Evolutionary conservation across 2,329 filamentous ascomycete species (phyloP), one percentile per base, ranked within the genome.

Genomic region (Trichoderma brevicompactum): DNA sequence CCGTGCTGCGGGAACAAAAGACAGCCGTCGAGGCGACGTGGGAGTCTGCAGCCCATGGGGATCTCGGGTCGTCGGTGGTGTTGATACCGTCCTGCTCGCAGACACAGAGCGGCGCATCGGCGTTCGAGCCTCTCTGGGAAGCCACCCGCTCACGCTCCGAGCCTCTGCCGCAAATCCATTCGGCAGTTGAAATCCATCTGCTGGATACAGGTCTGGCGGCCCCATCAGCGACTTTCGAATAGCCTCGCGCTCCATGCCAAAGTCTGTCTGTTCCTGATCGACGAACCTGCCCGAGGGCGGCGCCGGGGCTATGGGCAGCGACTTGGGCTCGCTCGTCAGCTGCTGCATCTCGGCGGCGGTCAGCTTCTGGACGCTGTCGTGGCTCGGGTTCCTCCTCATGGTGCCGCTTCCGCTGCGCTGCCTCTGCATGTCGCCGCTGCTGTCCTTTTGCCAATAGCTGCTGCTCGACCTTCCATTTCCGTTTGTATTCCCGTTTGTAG

Each of bases 341-440:
- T 85, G 82, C 61, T 86, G 82, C 72, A 89, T 87, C 70, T 87
- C 84, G 43, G 80, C 82, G 7, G 83, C 83, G 0, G 86, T 87
- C 32, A 89, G 78, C 43, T 84, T 82, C 63, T 83, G 80, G 53
- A 87, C 75, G 54, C 77, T 80, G 66, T 81, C 82, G 48, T 77
- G 74, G 67, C 76, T 79, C 38, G 68, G 68, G 5, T 71, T 69
- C 65, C 72, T 75, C 65, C 70, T 74, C 55, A 74, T 71, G 36
- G 75, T 70, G 44, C 70, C 74, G 67, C 72, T 77, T 23, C 52
- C 34, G 40, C 52, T 63, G 44, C 55, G 65, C 34, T 60, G 65
- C 41, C 65, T 49, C 34, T 28, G 38, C 49, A 60, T 40, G 40
- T 56, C 56, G 19, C 17, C n/a, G 52, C 17, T 17, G 13, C n/a